A percentile compares a stretch with the other conserved stretches of the same genome.
Conservation (phyloP, 1,284 basidiomycete species). For the Leucoagaricus sp. region DNA sequence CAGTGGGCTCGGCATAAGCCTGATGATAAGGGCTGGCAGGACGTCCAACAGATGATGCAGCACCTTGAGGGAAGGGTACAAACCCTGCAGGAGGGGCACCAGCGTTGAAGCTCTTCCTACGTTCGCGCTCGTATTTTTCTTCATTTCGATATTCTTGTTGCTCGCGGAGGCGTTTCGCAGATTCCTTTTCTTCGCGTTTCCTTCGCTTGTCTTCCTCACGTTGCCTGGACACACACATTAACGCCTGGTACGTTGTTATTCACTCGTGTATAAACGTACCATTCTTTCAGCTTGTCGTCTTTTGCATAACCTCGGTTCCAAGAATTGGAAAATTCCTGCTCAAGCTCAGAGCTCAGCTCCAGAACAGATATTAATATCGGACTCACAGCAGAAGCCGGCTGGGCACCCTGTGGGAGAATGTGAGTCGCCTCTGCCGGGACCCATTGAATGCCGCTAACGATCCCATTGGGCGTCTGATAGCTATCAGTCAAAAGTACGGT, state of each 20-base stretch:
- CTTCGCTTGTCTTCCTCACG: conserved; percentile 57
- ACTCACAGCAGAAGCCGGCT: conserved; percentile 56
- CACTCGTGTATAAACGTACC: conserved; percentile 44
- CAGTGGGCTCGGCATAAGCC: conserved; percentile 21
- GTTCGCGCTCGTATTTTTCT: conserved; percentile 50
- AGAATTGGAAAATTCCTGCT: conserved; percentile 58
- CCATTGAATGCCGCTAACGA: conserved; percentile 76
- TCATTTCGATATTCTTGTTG: conserved; percentile 43
- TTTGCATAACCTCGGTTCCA: conserved; percentile 49
- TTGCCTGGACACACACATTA: no score
- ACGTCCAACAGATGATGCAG: conserved; percentile 21
- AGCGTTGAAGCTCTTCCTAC: conserved; percentile 45
- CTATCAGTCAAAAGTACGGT: conserved; percentile 37
- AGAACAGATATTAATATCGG: not conserved
- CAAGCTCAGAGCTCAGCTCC: not conserved
- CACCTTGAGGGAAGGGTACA: conserved; percentile 32
- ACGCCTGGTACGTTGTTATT: no score
- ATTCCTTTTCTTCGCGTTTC: conserved; percentile 56
- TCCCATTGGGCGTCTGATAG: conserved; percentile 67
- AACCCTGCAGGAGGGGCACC: conserved; percentile 18
- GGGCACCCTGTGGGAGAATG: conserved; percentile 57
- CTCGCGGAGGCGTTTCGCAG: conserved; percentile 49
- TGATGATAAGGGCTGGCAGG: conserved; percentile 23
- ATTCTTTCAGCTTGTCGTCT: conserved; percentile 48
- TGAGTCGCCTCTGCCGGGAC: conserved; percentile 67